Conservation (phyloP, 1,284 basidiomycete species). For the Rhodotorula sp. region DNA sequence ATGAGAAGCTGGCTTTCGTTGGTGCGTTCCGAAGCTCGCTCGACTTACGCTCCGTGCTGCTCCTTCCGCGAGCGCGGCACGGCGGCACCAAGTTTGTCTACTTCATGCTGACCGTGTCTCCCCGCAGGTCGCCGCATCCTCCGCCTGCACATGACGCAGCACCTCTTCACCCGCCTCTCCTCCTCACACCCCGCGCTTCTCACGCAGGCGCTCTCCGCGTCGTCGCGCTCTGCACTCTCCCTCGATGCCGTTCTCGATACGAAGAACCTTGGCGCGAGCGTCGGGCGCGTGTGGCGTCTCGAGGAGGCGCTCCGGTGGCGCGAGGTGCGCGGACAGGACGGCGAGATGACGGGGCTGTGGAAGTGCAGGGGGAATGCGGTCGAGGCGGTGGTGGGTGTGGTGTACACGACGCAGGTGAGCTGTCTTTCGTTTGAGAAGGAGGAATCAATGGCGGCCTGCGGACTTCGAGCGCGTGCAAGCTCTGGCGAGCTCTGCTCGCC, state of each 20-base stretch:
- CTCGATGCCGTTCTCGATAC: constrained; percentile 34
- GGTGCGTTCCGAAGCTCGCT: constrained; percentile 11
- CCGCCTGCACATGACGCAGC: constrained; percentile 26
- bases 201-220: not conserved
- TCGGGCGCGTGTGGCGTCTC: constrained; percentile 29
- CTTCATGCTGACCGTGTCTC: not conserved
- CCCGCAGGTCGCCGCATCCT: constrained; percentile 34
- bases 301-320: constrained; percentile 36
- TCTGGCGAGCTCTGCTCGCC: too few relatives aligned
- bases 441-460: too few relatives aligned
- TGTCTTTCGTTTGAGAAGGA: not conserved
- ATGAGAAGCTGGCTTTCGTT: constrained; percentile 39
- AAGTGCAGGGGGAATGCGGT: constrained; percentile 37
- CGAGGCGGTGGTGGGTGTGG: constrained; percentile 33
- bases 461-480: too few relatives aligned
- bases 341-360: constrained; percentile 35
- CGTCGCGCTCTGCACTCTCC: constrained; percentile 22
- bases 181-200: constrained; percentile 22
- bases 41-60: not conserved
- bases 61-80: too few relatives aligned
- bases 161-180: constrained; percentile 20
- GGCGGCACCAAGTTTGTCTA: too few relatives aligned
- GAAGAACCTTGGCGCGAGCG: constrained; percentile 34
- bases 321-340: constrained; percentile 27
- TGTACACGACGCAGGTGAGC: constrained; percentile 35